Conservation (phyloP, 176 grass and related monocot species). For the Aegilops speltoides region DNA sequence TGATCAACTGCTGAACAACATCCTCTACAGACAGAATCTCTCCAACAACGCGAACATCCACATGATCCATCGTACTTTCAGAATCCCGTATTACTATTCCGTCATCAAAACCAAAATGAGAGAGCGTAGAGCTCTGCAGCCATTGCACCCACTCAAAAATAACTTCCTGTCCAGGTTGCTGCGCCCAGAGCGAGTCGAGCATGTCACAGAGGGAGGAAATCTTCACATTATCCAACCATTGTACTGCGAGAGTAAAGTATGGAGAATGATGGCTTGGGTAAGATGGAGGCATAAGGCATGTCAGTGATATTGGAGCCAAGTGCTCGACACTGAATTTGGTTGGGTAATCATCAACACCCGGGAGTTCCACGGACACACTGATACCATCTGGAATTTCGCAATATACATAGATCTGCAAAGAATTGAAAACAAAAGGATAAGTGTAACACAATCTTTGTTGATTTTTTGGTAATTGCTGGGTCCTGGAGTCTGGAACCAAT, state of each 20-base stretch:
- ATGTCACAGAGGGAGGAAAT: conserved; percentile 47
- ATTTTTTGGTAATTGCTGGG: not conserved
- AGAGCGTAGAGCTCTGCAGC: conserved; percentile 40
- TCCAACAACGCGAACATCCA: conserved; percentile 32
- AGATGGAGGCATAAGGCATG: conserved; percentile 46
- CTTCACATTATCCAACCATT: conserved; percentile 42
- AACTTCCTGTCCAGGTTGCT: conserved; percentile 43
- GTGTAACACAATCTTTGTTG: not conserved
- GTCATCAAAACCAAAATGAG: conserved; percentile 44
- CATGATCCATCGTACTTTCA: not conserved
- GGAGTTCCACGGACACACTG: not conserved
- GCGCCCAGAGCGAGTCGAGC: conserved; percentile 47
- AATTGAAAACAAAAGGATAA: not conserved
- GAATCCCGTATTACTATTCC: conserved; percentile 27
- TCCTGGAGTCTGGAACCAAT: not conserved
- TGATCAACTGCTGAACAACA: conserved; percentile 36
- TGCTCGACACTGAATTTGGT: conserved; percentile 37
- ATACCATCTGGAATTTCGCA: conserved; percentile 30
- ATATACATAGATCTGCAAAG: conserved; percentile 19
- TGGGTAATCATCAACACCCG: not conserved
- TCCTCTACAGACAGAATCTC: conserved; percentile 17
- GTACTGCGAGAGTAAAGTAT: conserved; percentile 41
- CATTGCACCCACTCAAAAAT: conserved; percentile 58
- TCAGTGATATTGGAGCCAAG: conserved; percentile 39
- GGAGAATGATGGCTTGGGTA: conserved; percentile 52